Conservation (phyloP, 2,329 filamentous ascomycete genomes). For the Cladosporium sp. region DNA sequence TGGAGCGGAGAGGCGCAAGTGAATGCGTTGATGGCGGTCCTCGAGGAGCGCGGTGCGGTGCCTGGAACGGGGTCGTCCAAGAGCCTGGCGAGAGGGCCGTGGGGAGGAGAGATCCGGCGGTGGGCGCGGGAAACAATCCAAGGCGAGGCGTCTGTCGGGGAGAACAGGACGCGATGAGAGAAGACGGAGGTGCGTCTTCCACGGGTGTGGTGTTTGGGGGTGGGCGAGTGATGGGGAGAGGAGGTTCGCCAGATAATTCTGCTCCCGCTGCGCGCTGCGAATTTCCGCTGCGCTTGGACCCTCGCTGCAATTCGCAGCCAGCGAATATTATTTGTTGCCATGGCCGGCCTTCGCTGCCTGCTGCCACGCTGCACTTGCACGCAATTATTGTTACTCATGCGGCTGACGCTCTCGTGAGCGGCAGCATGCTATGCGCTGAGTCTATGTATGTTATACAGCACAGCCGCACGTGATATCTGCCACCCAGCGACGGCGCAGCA, state of each 20-base stretch:
- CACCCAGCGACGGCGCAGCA: neutral
- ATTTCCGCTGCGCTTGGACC: no score
- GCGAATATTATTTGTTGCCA: neutral
- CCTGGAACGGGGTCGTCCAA: slow-evolving; percentile 1
- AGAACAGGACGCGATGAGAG: slow-evolving; percentile 17
- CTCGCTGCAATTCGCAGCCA: no score
- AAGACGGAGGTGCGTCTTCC: slow-evolving; percentile 7
- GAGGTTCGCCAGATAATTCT: slow-evolving; percentile 5
- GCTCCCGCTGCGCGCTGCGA: neutral
- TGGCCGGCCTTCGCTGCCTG: neutral
- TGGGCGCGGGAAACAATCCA: slow-evolving; percentile 14
- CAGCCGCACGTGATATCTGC: neutral
- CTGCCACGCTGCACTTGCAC: neutral
- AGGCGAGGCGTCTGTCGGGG: slow-evolving; percentile 14
- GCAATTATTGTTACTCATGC: neutral
- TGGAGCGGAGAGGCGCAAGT: slow-evolving; percentile 17
- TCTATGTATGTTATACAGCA: neutral
- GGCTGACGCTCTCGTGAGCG: neutral
- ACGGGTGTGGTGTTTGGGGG: slow-evolving; percentile 6
- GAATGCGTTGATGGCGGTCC: slow-evolving; percentile 17
- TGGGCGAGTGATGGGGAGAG: slow-evolving; percentile 3
- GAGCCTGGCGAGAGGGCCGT: slow-evolving; percentile 1
- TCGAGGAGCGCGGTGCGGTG: slow-evolving; percentile 1
- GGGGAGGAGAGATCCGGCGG: slow-evolving; percentile 14
- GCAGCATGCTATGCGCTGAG: neutral